Conservation (phyloP, 2,329 filamentous ascomycete species). For the Exserohilum rostratum region DNA sequence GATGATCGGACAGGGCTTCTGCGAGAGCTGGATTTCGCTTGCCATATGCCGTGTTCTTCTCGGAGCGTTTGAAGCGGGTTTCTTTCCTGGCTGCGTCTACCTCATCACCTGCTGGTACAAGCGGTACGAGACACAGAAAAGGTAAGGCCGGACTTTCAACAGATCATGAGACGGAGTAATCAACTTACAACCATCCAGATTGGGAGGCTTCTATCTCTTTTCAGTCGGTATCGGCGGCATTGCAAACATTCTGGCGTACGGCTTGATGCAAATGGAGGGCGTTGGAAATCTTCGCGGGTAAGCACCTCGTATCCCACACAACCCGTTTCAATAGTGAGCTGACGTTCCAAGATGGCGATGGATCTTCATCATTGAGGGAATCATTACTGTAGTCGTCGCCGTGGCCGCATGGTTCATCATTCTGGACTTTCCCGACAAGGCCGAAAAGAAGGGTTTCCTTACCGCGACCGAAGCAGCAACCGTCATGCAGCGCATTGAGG, state of each 20-base stretch:
- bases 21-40: constrained; percentile 30
- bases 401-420: constrained; percentile 35
- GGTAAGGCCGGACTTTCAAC: constrained; percentile 14
- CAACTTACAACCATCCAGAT: constrained; percentile 8
- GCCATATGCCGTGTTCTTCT: constrained; percentile 29
- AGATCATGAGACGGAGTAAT: background rate
- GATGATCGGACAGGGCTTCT: constrained; percentile 37
- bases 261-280: constrained; percentile 38
- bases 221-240: constrained; percentile 35
- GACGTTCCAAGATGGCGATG: constrained; percentile 29
- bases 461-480: constrained; percentile 22
- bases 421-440: constrained; percentile 38
- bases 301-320: background rate
- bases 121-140: constrained; percentile 29
- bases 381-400: constrained; percentile 34
- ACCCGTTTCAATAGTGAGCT: background rate
- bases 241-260: constrained; percentile 37
- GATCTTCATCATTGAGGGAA: constrained; percentile 40
- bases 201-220: constrained; percentile 33
- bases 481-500: constrained; percentile 30
- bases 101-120: constrained; percentile 40
- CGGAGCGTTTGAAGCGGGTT: constrained; percentile 33
- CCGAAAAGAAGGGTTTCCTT: constrained; percentile 30
- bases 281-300: constrained; percentile 21
- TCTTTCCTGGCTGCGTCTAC: constrained; percentile 38